Evolutionary conservation across 371 early-diverging fungal genomes (phyloP).

Genomic region (Mucor velutinosus): DNA sequence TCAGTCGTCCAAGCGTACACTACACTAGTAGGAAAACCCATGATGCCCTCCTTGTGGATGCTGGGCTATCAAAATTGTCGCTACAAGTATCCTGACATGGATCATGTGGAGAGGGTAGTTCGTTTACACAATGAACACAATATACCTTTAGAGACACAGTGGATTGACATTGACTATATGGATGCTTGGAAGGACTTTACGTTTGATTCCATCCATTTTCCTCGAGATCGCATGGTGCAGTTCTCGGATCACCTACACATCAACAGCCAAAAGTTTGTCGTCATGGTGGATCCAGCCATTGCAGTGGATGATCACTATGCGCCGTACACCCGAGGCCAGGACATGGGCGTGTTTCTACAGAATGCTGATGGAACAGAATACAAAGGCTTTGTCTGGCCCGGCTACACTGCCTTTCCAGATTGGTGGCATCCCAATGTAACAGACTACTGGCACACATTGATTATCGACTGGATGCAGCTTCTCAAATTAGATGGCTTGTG

Average conservation of each 20-base stretch:
- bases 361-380: slow-evolving; percentile 41
- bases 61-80: slow-evolving; percentile 75
- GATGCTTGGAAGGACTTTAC: slow-evolving; percentile 45
- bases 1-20: slow-evolving; percentile 67
- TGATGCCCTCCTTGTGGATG: slow-evolving; percentile 56
- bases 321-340: slow-evolving; percentile 44
- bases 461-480: slow-evolving; percentile 6
- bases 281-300: slow-evolving; percentile 64
- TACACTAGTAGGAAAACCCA: slow-evolving; percentile 66
- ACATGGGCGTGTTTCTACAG: slow-evolving; percentile 50
- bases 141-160: slow-evolving; percentile 28
- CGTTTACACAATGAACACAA: slow-evolving; percentile 43
- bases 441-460: slow-evolving; percentile 50
- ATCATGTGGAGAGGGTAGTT: slow-evolving; percentile 56
- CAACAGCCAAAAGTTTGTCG: slow-evolving; percentile 15
- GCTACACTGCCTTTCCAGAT: slow-evolving; percentile 67
- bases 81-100: slow-evolving; percentile 65
- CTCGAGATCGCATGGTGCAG: slow-evolving; percentile 25
- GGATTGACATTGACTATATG: slow-evolving; percentile 27
- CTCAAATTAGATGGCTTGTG: slow-evolving; percentile 59
- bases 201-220: slow-evolving; percentile 45
- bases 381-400: slow-evolving; percentile 70
- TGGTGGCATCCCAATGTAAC: slow-evolving; percentile 57
- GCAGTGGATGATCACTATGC: slow-evolving; percentile 25
- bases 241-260: background rate